A percentile compares a stretch with the other conserved stretches of the same genome.
phyloP scores from a whole-genome alignment of 495 filamentous ascomycete genomes.

The Podospora fimiseda region DNA sequence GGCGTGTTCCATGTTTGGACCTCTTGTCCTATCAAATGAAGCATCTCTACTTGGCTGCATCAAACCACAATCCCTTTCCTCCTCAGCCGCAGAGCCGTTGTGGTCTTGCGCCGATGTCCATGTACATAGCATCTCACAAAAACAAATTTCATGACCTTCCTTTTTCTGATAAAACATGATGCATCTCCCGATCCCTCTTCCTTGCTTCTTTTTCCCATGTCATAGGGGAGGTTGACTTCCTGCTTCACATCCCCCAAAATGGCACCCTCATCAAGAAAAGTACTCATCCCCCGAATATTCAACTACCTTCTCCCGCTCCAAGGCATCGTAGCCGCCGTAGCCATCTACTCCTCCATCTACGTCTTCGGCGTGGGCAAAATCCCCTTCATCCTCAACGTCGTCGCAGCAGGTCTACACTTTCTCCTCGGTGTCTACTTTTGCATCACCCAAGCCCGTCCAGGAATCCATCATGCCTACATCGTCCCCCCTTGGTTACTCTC shows the following conservation, averaged over 20 bases:
- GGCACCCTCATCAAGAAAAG: neutral
- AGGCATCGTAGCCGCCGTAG: conserved; percentile 13
- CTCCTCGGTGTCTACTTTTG: conserved; percentile 17
- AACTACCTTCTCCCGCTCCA: conserved; percentile 21
- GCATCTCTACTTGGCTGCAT: too few species aligned
- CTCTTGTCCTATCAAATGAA: too few species aligned
- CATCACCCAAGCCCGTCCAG: conserved; percentile 6
- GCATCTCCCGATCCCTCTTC: too few species aligned
- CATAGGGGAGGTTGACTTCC: neutral
- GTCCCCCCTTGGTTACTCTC: conserved; percentile 5
- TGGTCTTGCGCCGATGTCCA: too few species aligned
- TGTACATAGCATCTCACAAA: too few species aligned
- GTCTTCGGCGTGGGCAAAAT: conserved; percentile 12
- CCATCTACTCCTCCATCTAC: conserved; percentile 22
- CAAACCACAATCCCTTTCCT: too few species aligned
- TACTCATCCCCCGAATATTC: conserved; percentile 11
- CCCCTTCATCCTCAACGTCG: conserved; percentile 19
- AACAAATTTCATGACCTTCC: too few species aligned
- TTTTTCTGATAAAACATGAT: too few species aligned
- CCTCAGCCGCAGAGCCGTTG: too few species aligned
- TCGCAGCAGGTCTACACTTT: conserved; percentile 21
- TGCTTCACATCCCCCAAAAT: too few species aligned
- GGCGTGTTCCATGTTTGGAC: too few species aligned
- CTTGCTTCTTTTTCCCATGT: neutral
- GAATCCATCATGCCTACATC: conserved; percentile 9